Evolutionary conservation across 129 eudicot species (phyloP).

Genomic region (Daucus carota): DH1_v3.0 NC_030381.2:47738501-47739000

Average conservation of each 20-base stretch:
- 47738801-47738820: conserved; percentile 33
- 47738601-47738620: no score
- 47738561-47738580: no score
- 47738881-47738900: conserved; percentile 26
- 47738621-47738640: neutral
- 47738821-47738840: conserved; percentile 42
- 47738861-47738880: conserved; percentile 56
- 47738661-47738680: no score
- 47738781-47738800: neutral
- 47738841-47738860: conserved; percentile 41
- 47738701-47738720: neutral
- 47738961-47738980: conserved; percentile 30
- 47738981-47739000: conserved; percentile 35
- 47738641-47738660: neutral
- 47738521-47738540: no score
- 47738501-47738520: no score
- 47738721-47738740: no score
- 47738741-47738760: neutral
- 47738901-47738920: conserved; percentile 41
- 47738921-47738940: conserved; percentile 41
- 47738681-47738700: no score
- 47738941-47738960: conserved; percentile 9
- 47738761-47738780: no score
- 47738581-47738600: no score
- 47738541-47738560: no score